Evolutionary conservation across 2,329 filamentous ascomycete genomes (phyloP).

Genomic region (Exophiala mesophila): DNA sequence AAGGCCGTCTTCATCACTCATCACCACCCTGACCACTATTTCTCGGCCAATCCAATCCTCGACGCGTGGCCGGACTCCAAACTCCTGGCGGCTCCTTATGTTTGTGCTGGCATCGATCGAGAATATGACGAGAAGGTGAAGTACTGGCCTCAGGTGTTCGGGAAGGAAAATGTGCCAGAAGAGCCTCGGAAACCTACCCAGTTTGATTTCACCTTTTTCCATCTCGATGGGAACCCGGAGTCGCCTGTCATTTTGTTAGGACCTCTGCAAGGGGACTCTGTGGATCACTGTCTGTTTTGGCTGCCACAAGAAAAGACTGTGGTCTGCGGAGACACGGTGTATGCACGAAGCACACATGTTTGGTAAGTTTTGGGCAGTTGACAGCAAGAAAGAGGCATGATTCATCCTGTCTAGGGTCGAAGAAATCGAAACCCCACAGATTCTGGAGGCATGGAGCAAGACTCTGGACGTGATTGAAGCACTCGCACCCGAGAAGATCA

Average conservation of each 20-base stretch:
- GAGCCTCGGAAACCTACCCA: constrained; percentile 28
- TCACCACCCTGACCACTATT: constrained; percentile 35
- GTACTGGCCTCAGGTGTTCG: constrained; percentile 31
- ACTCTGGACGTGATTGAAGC: constrained; percentile 29
- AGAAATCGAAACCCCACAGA: constrained; percentile 29
- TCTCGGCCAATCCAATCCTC: constrained; percentile 31
- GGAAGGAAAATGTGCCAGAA: constrained; percentile 29
- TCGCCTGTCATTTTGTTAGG: constrained; percentile 30
- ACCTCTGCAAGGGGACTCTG: constrained; percentile 31
- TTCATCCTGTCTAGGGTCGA: constrained; percentile 28
- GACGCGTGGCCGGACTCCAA: constrained; percentile 27
- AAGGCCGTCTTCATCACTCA: constrained; percentile 34
- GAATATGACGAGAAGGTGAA: constrained; percentile 33
- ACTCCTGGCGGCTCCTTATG: constrained; percentile 27
- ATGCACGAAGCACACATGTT: constrained; percentile 32
- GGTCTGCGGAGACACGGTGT: constrained; percentile 31
- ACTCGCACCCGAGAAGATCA: constrained; percentile 13
- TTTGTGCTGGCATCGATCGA: constrained; percentile 31
- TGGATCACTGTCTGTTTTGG: constrained; percentile 32
- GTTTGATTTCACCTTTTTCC: constrained; percentile 30
- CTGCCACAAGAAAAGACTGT: constrained; percentile 28
- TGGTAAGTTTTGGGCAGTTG: constrained; percentile 21
- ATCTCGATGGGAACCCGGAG: constrained; percentile 26
- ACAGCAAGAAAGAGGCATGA: not conserved
- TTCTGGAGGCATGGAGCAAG: constrained; percentile 28